Evolutionary conservation across 495 filamentous ascomycete genomes (phyloP), one percentile per base, ranked within the genome.

Genomic region (Aspergillus nanangensis): DNA sequence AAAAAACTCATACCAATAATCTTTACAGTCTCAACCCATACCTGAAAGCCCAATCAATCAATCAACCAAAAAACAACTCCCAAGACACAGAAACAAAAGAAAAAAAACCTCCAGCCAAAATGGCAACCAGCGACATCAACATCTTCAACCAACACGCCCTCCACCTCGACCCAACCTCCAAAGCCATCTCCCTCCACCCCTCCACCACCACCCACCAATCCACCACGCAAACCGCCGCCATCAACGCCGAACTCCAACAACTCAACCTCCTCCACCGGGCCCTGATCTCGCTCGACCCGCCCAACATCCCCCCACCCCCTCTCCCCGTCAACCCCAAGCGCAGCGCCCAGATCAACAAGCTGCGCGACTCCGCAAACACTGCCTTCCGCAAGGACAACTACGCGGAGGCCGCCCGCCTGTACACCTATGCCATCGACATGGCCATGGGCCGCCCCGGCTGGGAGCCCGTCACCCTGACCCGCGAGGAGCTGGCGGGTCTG

Each of bases 341-440:
- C 48, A 77, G 75, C 56, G 88, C 87, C 27, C 83, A 90, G 58
- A 84, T 97, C 64, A 78, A 69, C 66, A 97, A 96, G 63, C 85
- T 97, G 52, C 88, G 90, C 68, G 92, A 96, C 57, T 75, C 72
- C 41, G 93, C 85, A 52, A 96, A 96, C 76, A 63, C 73, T 40
- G 80, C 84, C 55, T 90, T 86, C 73, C 84, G 86, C 61, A 90
- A 92, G 63, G 71, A 74, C 54, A 75, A 78, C 51, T 75, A 88
- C 70, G 61, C 63, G 48, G 87, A 93, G 20, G 93, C 94, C 11
- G 72, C 89, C 42, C 81, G 81, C 35, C 75, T 90, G 45, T 97
- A 97, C 74, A 79, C 75, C 1, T 78, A 87, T 34, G 92, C 84
- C 1, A 79, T 98, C 47, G 79, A 91, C 37, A 95, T 96, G 90